Evolutionary conservation across 768 basidiomycete species (phyloP), one percentile per base, ranked within the genome.

Genomic region (Pulveroboletus ravenelii): DNA sequence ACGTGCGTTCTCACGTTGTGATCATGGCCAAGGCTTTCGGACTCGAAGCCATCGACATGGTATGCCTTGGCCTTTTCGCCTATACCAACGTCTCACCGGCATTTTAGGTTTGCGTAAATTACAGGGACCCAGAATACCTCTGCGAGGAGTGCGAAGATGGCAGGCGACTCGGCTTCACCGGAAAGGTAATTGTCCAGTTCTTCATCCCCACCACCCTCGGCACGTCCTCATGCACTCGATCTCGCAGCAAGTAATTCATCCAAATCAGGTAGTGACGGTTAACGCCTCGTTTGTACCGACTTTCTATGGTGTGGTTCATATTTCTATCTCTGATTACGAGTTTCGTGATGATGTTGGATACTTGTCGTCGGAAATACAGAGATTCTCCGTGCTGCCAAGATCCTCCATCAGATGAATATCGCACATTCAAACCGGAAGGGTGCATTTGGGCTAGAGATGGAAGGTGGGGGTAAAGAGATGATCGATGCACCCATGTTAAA

Each of bases 401-500:
- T 96, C 40, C 64, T 91, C 25, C 76, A 75, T 41, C 75, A 72
- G 45, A 88, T 90, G 87, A 68, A 76, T 41, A 58, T 68, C 5
- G 82, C 84, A 0, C 76, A 87, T 60, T 69, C 66, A 15, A 70
- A 72, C 12, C 69, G 73, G 39, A 68, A 66, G 34, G 89, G 89
- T 5, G 93, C 92, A 3, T 79, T 87, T 37, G 90, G 89, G 0
- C 71, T 93, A 23, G 84, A 85, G 41, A 63, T 75, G 36, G 70
- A 73, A 18, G 77, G 73, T 38, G 75, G 75, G 3, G 68, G 74
- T 14, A 83, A 81, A 42, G 82, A 85, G 61, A 93, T 94, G 92
- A 86, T 94, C 32, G 92, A 95, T 65, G 87, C 87, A 8, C 92
- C 92, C 0, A 91, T 95, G 85, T 72, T 94, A 38, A 87, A 89